These are phyloP conservation scores for Gossypium schwendimanii DNA, from an alignment of 441 rosid genomes.

Conservation along the genomic window DNA sequence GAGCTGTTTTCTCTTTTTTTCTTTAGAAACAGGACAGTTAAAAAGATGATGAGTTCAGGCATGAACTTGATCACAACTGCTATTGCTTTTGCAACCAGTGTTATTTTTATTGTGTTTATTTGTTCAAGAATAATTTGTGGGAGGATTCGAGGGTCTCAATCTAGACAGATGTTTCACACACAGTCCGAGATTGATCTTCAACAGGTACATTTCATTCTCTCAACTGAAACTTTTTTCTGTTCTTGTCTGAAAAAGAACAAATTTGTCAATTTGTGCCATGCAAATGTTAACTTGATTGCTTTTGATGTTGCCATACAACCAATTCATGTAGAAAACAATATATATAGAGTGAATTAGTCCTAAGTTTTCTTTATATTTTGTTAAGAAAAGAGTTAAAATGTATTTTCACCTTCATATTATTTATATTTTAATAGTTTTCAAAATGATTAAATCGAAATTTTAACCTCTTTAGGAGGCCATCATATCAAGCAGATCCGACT, in stretches of 20 bases:
- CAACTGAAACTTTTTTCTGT: neutral
- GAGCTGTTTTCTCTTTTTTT: neutral
- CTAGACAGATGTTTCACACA: slow-evolving; percentile 40
- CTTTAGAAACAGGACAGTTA: neutral
- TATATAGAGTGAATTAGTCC: no score
- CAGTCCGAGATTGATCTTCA: slow-evolving; percentile 45
- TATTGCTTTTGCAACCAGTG: slow-evolving; percentile 62
- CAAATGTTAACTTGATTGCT: neutral
- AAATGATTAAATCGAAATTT: no score
- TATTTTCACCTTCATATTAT: no score
- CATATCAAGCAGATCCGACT: no score
- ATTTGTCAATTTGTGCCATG: neutral
- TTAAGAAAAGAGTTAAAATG: no score
- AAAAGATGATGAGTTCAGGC: slow-evolving; percentile 36
- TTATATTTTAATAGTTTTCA: no score
- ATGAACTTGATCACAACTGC: slow-evolving; percentile 48
- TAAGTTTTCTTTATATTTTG: no score
- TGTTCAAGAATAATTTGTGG: slow-evolving; percentile 55
- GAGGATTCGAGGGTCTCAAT: slow-evolving; percentile 33
- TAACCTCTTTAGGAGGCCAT: no score
- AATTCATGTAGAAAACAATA: neutral
- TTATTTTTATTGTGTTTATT: slow-evolving; percentile 50
- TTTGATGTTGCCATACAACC: neutral
- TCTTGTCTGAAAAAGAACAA: neutral
- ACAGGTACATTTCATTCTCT: slow-evolving; percentile 31